Evolutionary conservation across 2,329 filamentous ascomycete species (phyloP).

Genomic region (Leptoxyphium fumago): DNA sequence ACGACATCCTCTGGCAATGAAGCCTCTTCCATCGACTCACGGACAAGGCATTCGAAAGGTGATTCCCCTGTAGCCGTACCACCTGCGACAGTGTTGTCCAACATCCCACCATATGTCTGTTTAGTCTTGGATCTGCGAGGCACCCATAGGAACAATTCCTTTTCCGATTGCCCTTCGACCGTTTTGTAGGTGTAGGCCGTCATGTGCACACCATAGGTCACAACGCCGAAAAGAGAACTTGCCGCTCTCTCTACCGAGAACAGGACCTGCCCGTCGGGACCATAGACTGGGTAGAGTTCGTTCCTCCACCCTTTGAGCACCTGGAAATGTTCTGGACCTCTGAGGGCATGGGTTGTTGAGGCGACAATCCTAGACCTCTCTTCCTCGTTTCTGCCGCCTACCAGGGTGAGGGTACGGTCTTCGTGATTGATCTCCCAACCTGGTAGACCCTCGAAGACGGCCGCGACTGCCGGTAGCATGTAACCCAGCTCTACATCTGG

Average conservation of each 20-base stretch:
- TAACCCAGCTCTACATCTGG: slow-evolving; percentile 46
- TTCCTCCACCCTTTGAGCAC: slow-evolving; percentile 66
- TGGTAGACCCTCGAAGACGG: slow-evolving; percentile 39
- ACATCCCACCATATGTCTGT: slow-evolving; percentile 76
- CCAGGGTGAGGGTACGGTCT: slow-evolving; percentile 47
- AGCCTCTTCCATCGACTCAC: slow-evolving; percentile 83
- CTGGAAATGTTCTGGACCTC: slow-evolving; percentile 54
- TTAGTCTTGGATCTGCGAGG: slow-evolving; percentile 63
- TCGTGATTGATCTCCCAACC: slow-evolving; percentile 46
- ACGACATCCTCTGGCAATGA: slow-evolving; percentile 59
- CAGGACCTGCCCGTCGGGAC: slow-evolving; percentile 43
- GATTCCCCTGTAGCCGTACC: slow-evolving; percentile 69
- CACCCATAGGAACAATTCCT: slow-evolving; percentile 63
- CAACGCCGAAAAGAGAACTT: slow-evolving; percentile 57
- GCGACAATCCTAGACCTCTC: slow-evolving; percentile 46
- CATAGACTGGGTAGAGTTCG: slow-evolving; percentile 67
- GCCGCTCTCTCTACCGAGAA: slow-evolving; percentile 68
- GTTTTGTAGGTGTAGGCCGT: slow-evolving; percentile 48
- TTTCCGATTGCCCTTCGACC: slow-evolving; percentile 23
- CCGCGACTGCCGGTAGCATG: slow-evolving; percentile 46
- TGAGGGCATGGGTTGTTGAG: slow-evolving; percentile 51
- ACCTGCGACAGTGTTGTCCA: slow-evolving; percentile 89
- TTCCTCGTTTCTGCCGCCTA: slow-evolving; percentile 39
- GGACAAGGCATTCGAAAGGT: slow-evolving; percentile 66
- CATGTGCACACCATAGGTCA: slow-evolving; percentile 68